Percentiles rank a stretch among this genome's conserved stretches.
phyloP scores from a whole-genome alignment of 495 filamentous ascomycete species.

The Neurospora terricola region DNA sequence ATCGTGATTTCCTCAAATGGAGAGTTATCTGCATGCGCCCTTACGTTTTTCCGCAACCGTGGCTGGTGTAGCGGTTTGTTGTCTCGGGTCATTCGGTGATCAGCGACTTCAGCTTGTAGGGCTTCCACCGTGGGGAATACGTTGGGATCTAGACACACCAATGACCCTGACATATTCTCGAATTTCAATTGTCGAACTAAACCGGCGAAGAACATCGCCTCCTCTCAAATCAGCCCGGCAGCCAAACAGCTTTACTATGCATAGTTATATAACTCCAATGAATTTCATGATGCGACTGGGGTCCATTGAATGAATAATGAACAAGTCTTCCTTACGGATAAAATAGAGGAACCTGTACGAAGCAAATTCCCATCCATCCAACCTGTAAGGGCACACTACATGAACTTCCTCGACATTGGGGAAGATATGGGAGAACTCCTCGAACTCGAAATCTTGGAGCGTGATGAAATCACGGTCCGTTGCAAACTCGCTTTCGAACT shows the following conservation, averaged over 20 bases:
- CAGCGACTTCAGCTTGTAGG: neutral
- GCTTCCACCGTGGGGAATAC: neutral
- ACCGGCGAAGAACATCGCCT: neutral
- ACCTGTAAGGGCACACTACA: neutral
- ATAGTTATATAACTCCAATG: neutral
- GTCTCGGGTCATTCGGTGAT: too few relatives aligned
- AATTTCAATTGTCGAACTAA: neutral
- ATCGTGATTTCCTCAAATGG: neutral
- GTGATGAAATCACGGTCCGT: neutral
- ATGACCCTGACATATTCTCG: neutral
- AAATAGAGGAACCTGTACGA: neutral
- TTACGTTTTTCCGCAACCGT: neutral
- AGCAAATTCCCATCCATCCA: too few relatives aligned
- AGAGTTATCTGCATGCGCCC: neutral
- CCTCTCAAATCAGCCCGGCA: neutral
- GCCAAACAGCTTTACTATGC: too few relatives aligned
- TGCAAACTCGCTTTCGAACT: neutral
- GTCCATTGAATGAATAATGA: neutral
- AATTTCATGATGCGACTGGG: too few relatives aligned
- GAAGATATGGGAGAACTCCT: neutral
- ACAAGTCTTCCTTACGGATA: neutral
- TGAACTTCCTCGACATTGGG: neutral
- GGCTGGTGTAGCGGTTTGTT: neutral
- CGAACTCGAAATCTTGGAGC: too few relatives aligned
- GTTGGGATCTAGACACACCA: neutral